Evolutionary conservation across 768 basidiomycete species (phyloP), one percentile per base, ranked within the genome.

Genomic region (Mycena pura): DNA sequence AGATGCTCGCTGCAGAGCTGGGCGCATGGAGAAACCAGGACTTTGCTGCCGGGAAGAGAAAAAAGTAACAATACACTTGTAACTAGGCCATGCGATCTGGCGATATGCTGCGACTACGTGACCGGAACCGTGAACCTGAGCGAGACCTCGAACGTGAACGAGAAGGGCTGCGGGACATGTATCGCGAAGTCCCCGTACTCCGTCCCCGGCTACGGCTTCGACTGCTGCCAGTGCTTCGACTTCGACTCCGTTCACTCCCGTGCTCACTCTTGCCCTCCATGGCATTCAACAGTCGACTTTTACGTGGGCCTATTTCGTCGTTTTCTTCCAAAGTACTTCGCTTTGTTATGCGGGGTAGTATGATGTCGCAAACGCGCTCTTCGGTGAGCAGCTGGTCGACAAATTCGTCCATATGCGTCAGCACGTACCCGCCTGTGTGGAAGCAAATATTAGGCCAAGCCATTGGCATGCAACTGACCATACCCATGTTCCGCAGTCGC

Each of bases 331-430:
- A 78, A 3, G 92, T 87, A 51, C 87, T 84, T 21, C 97, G 85
- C 77, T 92, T 95, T 9, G 87, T 85, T 62, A 98, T 76, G 47
- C 97, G 88, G 15, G 97, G 97, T 43, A 99, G 78, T 68, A 99
- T 98, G 69, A 94, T 92, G 77, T 99, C 97, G 75, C 96, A 99
- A 6, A 95, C 96, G 58, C 95, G 85, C 62, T 99, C 97, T 71
- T 96, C 90, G 5, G 83, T 86, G 29, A 99, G 77, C 10, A 99
- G 81, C 41, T 85, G 79, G 73, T 98, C 88, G 39, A 95, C 83
- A 72, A 93, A 99, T 73, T 97, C 93, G 73, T 99, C 97, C 68
- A 99, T 93, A 66, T 87, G 91, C 6, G 91, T 89, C 56, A 99
- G 75, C 1, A 83, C 81, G 73, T 93, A 99, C 38, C 96, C 95